Conservation (phyloP, 495 filamentous ascomycete species). For the Cladorrhinum samala region DNA sequence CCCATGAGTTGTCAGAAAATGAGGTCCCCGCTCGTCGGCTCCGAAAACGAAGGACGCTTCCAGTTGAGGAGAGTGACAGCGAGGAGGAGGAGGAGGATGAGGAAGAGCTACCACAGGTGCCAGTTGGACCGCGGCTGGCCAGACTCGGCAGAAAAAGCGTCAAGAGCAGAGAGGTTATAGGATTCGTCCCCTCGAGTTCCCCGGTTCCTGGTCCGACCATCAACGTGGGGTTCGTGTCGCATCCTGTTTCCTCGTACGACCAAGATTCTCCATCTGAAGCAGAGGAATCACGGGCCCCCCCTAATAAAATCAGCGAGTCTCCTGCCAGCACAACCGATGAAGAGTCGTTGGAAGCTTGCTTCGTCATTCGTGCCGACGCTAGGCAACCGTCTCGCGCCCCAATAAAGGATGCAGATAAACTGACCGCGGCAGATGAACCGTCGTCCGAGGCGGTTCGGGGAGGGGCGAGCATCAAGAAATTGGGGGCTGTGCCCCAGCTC, state of each 20-base stretch:
- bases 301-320: neutral
- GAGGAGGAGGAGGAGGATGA: constrained; percentile 6
- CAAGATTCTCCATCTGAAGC: neutral
- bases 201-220: constrained; percentile 2
- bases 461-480: too few species aligned
- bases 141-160: constrained; percentile 34
- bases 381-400: too few species aligned
- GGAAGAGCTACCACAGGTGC: constrained; percentile 16
- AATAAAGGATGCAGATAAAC: too few species aligned
- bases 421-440: too few species aligned
- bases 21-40: neutral
- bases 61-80: constrained; percentile 1
- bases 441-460: too few species aligned
- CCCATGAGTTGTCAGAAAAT: neutral
- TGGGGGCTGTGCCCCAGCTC: too few species aligned
- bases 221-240: neutral
- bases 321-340: neutral
- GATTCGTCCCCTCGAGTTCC: constrained; percentile 26
- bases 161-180: constrained; percentile 41
- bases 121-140: constrained; percentile 27
- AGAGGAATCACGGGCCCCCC: neutral
- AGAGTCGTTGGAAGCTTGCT: neutral
- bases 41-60: neutral
- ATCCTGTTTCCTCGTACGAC: neutral
- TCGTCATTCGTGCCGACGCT: neutral